Percentiles rank a stretch among this genome's conserved stretches.
These are phyloP conservation scores for Alternaria ventricosa DNA, from an alignment of 2,329 filamentous ascomycete genomes.

Conservation along the genomic window DNA sequence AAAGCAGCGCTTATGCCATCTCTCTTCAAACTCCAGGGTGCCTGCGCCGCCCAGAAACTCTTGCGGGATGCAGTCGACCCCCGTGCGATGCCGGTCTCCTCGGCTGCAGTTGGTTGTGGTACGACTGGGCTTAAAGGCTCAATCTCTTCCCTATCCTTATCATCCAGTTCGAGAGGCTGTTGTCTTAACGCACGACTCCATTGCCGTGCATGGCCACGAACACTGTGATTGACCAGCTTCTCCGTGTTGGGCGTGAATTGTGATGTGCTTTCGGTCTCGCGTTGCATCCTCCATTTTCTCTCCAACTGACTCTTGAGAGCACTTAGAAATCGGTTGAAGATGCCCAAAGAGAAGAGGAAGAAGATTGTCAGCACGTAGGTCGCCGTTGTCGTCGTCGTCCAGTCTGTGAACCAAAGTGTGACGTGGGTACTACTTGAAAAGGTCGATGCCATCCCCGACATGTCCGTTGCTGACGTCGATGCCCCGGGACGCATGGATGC, in stretches of 20 bases:
- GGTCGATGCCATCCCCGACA: conserved; percentile 33
- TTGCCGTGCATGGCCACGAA: conserved; percentile 13
- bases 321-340: conserved; percentile 41
- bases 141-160: conserved; percentile 19
- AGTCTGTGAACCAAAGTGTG: conserved; percentile 37
- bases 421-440: conserved; percentile 36
- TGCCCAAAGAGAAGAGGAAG: conserved; percentile 35
- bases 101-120: background rate
- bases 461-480: conserved; percentile 13
- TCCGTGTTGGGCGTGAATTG: background rate
- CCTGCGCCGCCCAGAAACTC: conserved; percentile 27
- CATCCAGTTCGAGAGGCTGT: conserved; percentile 14
- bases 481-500: background rate
- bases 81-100: background rate
- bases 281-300: conserved; percentile 19
- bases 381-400: conserved; percentile 34
- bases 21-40: conserved; percentile 26
- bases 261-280: background rate
- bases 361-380: conserved; percentile 35
- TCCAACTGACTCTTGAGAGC: conserved; percentile 36
- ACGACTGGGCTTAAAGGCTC: conserved; percentile 24
- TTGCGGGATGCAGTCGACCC: background rate
- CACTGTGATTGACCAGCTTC: background rate
- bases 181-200: conserved; percentile 21
- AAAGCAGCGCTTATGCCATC: conserved; percentile 28